Evolutionary conservation across 1,139 yeast species (phyloP), one percentile per base, ranked within the genome.

Genomic region (Saccharomyces hybrid): DNA sequence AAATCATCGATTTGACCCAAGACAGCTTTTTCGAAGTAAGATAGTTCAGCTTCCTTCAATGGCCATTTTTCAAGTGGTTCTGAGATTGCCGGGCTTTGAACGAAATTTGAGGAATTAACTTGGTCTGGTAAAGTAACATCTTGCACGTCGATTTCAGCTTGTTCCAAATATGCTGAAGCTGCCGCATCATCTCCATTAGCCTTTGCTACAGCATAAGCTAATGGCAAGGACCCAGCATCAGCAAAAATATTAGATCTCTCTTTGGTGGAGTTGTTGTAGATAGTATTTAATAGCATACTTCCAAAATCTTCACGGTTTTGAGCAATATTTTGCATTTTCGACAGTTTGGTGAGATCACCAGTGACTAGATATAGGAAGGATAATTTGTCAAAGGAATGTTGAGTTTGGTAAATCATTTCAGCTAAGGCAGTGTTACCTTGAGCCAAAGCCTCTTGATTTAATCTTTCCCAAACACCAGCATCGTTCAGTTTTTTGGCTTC

Each of bases 181-280:
- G 85, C 75, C 46, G 83, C 91, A 46, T 77, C 80, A 60, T 90
- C 79, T 5, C 96, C 97, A 63, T 85, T 87, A 38, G 95, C 78
- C 71, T 88, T 88, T 28, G 99, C 98, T 59, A 91, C 80, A 28
- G 97, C 88, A 70, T 90, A 95, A 1, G 99, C 99, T 65, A 95
- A 80, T 7, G 99, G 93, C 54, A 80, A 74, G 74, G 91, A 78
- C 27, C 97, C 97, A 55, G 87, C 83, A 62, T 85, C 83, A 53
- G 85, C 80, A 65, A 87, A 83, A 32, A 87, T 81, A 63, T 81
- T 79, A 50, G 93, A 82, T 70, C 97, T 84, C 68, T 85, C 82
- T 65, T 85, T 84, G 42, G 84, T 77, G 58, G 90, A 87, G 65
- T 86, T 84, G 64, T 81, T 79, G 72, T 86, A 93, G 57, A 93